A percentile compares a stretch with the other conserved stretches of the same genome.
phyloP scores from a whole-genome alignment of 805 yeast genomes.

The Saccharomyces mikatae region DNA sequence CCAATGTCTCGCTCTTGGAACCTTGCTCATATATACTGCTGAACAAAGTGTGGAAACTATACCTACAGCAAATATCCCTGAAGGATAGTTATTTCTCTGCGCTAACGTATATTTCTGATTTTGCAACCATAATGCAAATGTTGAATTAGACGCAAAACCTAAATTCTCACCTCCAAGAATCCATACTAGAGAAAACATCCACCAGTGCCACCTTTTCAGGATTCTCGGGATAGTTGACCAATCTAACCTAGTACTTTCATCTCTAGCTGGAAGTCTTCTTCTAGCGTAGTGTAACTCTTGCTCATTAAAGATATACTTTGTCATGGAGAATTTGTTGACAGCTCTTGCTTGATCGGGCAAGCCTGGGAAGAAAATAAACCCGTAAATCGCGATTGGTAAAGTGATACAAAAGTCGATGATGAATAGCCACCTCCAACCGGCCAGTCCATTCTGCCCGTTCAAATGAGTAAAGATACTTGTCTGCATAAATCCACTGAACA shows the following conservation, averaged over 20 bases:
- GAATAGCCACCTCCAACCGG: constrained; percentile 65
- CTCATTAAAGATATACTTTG: constrained; percentile 32
- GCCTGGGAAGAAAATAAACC: constrained; percentile 53
- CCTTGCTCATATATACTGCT: constrained; percentile 38
- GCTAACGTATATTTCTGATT: constrained; percentile 36
- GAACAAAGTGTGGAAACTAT: constrained; percentile 38
- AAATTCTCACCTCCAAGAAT: constrained; percentile 42
- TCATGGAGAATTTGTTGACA: constrained; percentile 17
- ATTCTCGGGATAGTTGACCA: constrained; percentile 38
- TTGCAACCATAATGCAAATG: constrained; percentile 42
- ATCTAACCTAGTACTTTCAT: constrained; percentile 33
- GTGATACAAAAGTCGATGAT: constrained; percentile 54
- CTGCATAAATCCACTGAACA: constrained; percentile 51
- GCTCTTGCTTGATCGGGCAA: constrained; percentile 35
- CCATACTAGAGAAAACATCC: constrained; percentile 46
- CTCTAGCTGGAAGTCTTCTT: constrained; percentile 35
- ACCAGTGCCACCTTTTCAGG: constrained; percentile 49
- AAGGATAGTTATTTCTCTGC: constrained; percentile 44
- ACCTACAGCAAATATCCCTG: constrained; percentile 48
- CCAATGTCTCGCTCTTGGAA: constrained; percentile 41
- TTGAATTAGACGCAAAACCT: constrained; percentile 39
- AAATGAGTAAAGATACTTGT: constrained; percentile 42
- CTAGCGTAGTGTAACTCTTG: constrained; percentile 37
- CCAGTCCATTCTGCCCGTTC: constrained; percentile 40
- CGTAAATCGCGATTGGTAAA: constrained; percentile 48